phyloP scores from a whole-genome alignment of 1,139 yeast species.

The Arxiozyma slooffiae region DNA sequence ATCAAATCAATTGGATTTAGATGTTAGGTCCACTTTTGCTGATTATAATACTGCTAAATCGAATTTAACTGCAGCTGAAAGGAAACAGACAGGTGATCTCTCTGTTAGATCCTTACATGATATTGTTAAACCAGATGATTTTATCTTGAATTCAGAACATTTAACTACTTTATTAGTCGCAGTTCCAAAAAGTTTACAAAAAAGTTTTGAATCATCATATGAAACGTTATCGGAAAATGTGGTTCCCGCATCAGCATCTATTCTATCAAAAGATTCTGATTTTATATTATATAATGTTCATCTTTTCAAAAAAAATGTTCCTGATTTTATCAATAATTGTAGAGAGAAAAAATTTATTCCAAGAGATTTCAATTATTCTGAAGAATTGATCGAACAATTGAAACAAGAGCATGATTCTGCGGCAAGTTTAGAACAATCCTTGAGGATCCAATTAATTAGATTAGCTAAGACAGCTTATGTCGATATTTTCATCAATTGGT shows the following conservation, averaged over 20 bases:
- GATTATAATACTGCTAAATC: constrained; percentile 74
- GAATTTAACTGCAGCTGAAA: constrained; percentile 75
- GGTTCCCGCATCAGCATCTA: constrained; percentile 79
- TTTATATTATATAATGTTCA: constrained; percentile 68
- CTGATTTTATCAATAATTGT: constrained; percentile 57
- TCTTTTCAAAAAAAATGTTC: constrained; percentile 68
- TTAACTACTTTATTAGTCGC: constrained; percentile 75
- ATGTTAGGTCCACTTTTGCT: constrained; percentile 62
- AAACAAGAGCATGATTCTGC: constrained; percentile 73
- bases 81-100: constrained; percentile 87
- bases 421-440: constrained; percentile 58
- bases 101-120: constrained; percentile 86
- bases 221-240: constrained; percentile 75
- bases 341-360: constrained; percentile 90
- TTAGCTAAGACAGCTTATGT: constrained; percentile 80
- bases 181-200: constrained; percentile 58
- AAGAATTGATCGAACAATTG: constrained; percentile 59
- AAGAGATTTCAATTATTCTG: constrained; percentile 84
- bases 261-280: constrained; percentile 64
- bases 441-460: constrained; percentile 71
- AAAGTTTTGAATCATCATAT: constrained; percentile 56
- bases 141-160: constrained; percentile 78
- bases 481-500: constrained; percentile 77
- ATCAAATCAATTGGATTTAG: constrained; percentile 72
- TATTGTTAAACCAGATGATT: constrained; percentile 73